A percentile compares a stretch with the other conserved stretches of the same genome.
Conservation (phyloP, 2,329 filamentous ascomycete genomes). For the Pseudopyrenochaeta lycopersici region DNA sequence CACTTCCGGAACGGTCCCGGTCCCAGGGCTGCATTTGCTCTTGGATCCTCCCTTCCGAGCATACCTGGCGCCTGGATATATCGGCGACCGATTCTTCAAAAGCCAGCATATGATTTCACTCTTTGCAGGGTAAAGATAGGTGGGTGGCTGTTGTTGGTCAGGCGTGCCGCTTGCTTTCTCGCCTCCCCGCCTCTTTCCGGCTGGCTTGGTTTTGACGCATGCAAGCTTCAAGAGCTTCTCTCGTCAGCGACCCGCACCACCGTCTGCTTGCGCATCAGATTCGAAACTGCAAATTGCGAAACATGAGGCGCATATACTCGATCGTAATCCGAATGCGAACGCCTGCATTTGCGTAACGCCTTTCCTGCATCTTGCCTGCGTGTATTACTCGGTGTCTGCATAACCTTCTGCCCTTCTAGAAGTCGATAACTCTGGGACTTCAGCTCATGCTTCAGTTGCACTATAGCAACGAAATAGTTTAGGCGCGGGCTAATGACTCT, state of each 20-base stretch:
- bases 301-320: background rate
- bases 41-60: slow-evolving; percentile 14
- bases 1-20: slow-evolving; percentile 19
- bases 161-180: slow-evolving; percentile 9
- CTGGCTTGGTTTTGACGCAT: slow-evolving; percentile 19
- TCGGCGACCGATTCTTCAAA: slow-evolving; percentile 22
- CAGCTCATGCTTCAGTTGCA: background rate
- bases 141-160: slow-evolving; percentile 19
- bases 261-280: background rate
- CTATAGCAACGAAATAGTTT: background rate
- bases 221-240: slow-evolving; percentile 4
- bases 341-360: background rate
- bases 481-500: background rate
- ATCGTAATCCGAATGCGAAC: background rate
- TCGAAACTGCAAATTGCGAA: slow-evolving; percentile 1
- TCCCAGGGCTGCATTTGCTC: slow-evolving; percentile 24
- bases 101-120: slow-evolving; percentile 19
- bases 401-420: background rate
- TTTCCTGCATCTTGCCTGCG: background rate
- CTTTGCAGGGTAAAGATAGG: slow-evolving; percentile 31
- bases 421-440: background rate
- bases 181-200: slow-evolving; percentile 27
- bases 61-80: slow-evolving; percentile 21
- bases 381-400: background rate
- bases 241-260: slow-evolving; percentile 10